A percentile compares a stretch with the other conserved stretches of the same genome.
phyloP scores from a whole-genome alignment of 2,329 filamentous ascomycete genomes.

The Aspergillus melleus region DNA sequence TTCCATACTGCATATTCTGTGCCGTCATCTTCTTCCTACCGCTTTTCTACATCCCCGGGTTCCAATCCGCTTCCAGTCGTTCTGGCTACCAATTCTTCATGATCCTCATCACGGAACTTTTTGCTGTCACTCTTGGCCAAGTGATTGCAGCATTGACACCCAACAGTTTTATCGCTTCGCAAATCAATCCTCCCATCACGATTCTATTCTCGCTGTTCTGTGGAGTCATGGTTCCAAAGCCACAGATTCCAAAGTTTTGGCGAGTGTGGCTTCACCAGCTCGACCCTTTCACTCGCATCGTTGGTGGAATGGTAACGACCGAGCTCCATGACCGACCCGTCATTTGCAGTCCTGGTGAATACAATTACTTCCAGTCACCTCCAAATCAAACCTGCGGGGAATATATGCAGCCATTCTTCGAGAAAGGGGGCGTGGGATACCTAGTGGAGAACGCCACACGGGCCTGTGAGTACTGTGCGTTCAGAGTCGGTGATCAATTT shows the following conservation, averaged over 20 bases:
- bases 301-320: slow-evolving; percentile 76
- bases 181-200: slow-evolving; percentile 79
- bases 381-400: slow-evolving; percentile 66
- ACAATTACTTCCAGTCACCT: slow-evolving; percentile 69
- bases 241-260: slow-evolving; percentile 78
- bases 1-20: slow-evolving; percentile 81
- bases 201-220: slow-evolving; percentile 85
- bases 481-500: slow-evolving; percentile 76
- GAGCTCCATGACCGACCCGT: slow-evolving; percentile 69
- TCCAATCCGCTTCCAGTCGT: slow-evolving; percentile 61
- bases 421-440: slow-evolving; percentile 68
- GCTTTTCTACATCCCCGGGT: slow-evolving; percentile 80
- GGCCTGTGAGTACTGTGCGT: slow-evolving; percentile 79
- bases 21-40: slow-evolving; percentile 79
- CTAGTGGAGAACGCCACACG: slow-evolving; percentile 65
- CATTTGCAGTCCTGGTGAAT: slow-evolving; percentile 60
- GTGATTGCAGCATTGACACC: slow-evolving; percentile 75
- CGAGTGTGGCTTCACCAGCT: slow-evolving; percentile 78
- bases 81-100: slow-evolving; percentile 89
- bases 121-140: slow-evolving; percentile 78
- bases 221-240: slow-evolving; percentile 77
- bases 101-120: slow-evolving; percentile 78
- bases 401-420: slow-evolving; percentile 74
- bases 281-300: slow-evolving; percentile 78
- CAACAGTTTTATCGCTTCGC: slow-evolving; percentile 72